phyloP scores from a whole-genome alignment of 2,329 filamentous ascomycete species.

The Bipolaris cookei region DNA sequence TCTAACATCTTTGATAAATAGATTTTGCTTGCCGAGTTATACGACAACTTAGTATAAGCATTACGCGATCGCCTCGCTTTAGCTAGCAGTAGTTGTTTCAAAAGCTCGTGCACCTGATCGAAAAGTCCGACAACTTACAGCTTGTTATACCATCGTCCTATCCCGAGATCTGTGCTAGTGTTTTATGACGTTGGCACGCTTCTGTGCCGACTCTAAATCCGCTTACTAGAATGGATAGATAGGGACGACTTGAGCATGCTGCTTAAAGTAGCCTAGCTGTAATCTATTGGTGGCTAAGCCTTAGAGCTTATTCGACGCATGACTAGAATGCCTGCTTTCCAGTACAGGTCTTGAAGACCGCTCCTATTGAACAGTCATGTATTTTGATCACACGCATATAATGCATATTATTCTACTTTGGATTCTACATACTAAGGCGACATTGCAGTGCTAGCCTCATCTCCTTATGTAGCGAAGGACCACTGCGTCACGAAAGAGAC shows the following conservation, averaged over 20 bases:
- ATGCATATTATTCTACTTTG: too few relatives aligned
- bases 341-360: too few relatives aligned
- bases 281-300: constrained; percentile 7
- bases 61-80: not conserved
- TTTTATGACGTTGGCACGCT: too few relatives aligned
- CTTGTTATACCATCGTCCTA: not conserved
- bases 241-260: constrained; percentile 3
- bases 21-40: not conserved
- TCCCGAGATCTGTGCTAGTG: not conserved
- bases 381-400: too few relatives aligned
- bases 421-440: too few relatives aligned
- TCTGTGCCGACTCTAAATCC: not conserved
- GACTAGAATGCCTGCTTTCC: too few relatives aligned
- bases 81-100: not conserved
- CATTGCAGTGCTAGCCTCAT: too few relatives aligned
- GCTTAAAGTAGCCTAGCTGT: constrained; percentile 14
- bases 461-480: too few relatives aligned
- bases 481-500: too few relatives aligned
- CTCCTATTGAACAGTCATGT: too few relatives aligned
- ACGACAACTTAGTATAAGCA: not conserved
- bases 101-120: not conserved
- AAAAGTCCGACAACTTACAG: not conserved
- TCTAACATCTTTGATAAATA: not conserved
- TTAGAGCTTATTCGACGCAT: too few relatives aligned
- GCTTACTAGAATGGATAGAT: not conserved